phyloP scores from a whole-genome alignment of 495 filamentous ascomycete genomes.

The Penicillium arizonense region DNA sequence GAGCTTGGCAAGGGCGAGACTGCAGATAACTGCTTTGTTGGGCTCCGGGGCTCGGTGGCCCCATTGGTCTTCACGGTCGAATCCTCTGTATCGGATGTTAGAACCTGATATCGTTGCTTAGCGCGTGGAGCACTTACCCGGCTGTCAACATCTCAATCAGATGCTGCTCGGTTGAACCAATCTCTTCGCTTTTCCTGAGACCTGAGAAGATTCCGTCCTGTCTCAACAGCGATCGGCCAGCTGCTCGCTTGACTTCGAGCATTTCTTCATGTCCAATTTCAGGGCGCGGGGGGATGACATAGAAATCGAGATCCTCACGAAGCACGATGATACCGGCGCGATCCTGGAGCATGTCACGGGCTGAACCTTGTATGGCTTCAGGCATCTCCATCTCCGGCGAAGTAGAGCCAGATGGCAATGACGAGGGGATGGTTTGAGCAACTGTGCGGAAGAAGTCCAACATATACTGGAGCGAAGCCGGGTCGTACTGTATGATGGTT shows the following conservation, averaged over 20 bases:
- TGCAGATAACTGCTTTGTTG: constrained; percentile 97
- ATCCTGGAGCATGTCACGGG: constrained; percentile 76
- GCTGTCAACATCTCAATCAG: constrained; percentile 99
- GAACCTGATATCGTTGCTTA: constrained; percentile 8
- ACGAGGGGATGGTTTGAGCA: constrained; percentile 84
- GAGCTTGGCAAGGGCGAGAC: constrained; percentile 86
- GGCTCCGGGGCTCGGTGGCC: constrained; percentile 94
- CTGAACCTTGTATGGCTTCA: constrained; percentile 65
- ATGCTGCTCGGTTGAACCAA: constrained; percentile 96
- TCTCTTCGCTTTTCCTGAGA: constrained; percentile 88
- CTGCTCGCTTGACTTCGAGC: constrained; percentile 95
- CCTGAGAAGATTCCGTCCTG: constrained; percentile 98
- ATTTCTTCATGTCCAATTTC: constrained; percentile 88
- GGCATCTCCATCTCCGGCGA: constrained; percentile 64
- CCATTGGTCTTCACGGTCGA: constrained; percentile 93
- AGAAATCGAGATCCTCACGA: constrained; percentile 96
- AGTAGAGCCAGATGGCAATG: constrained; percentile 58
- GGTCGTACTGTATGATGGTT: constrained; percentile 77
- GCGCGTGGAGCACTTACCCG: constrained; percentile 60
- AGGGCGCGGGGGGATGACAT: constrained; percentile 84
- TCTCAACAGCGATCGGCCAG: constrained; percentile 77
- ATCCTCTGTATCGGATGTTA: constrained; percentile 61
- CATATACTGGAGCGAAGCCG: constrained; percentile 96
- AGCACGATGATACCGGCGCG: constrained; percentile 97
- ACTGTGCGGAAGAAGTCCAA: constrained; percentile 97